Percentiles rank a stretch among this genome's conserved stretches.
These are phyloP conservation scores for button mushroom (Agaricus bisporus) DNA, from an alignment of 768 basidiomycete genomes.

Conservation along the genomic window DNA sequence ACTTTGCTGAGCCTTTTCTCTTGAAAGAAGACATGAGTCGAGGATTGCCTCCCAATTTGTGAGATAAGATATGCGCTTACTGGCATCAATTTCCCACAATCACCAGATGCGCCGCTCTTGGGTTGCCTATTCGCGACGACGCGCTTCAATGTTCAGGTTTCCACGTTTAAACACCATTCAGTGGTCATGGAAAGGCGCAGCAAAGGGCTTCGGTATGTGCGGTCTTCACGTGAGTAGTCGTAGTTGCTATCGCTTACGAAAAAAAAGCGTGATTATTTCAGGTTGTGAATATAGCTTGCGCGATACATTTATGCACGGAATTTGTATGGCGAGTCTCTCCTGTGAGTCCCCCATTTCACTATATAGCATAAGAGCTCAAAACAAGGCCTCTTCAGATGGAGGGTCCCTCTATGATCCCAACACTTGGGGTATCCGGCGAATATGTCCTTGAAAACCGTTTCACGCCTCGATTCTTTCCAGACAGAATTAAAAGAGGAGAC, in stretches of 20 bases:
- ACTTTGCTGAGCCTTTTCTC: conserved; percentile 46
- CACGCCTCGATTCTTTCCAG: conserved; percentile 44
- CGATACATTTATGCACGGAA: conserved; percentile 56
- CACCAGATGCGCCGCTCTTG: neutral
- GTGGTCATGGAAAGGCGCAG: neutral
- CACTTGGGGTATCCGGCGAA: conserved; percentile 55
- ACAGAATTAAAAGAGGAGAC: conserved; percentile 63
- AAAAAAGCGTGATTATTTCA: conserved; percentile 17
- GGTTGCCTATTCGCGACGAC: neutral
- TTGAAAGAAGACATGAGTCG: conserved; percentile 77
- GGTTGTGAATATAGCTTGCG: conserved; percentile 50
- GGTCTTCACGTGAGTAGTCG: conserved; percentile 4
- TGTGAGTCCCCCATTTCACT: conserved; percentile 5
- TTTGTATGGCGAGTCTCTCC: conserved; percentile 36
- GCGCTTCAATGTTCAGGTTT: neutral
- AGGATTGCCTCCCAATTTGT: neutral
- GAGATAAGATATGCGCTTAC: neutral
- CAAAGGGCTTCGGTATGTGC: neutral
- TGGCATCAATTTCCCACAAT: neutral
- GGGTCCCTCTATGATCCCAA: conserved; percentile 82
- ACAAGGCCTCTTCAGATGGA: conserved; percentile 38
- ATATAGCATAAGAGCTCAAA: neutral
- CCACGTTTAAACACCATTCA: neutral
- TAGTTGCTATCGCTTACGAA: neutral
- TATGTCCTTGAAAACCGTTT: conserved; percentile 57